Evolutionary conservation across 169 alveolate species (phyloP), one percentile per base, ranked within the genome.

Genomic region (Cryptosporidium baileyi): DNA sequence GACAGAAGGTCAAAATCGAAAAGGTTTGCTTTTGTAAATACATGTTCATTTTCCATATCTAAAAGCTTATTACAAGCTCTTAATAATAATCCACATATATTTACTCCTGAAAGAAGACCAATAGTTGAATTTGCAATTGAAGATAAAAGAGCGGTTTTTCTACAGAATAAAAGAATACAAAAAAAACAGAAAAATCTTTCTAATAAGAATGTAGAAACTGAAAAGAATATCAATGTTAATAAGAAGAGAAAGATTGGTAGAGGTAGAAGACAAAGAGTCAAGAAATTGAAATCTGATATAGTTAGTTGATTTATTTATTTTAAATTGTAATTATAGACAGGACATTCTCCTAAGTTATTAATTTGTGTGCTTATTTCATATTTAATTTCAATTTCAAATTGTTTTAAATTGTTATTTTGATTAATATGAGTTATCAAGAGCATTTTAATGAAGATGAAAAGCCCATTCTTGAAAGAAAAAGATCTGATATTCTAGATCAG

Each of bases 81-180:
- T 19, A 74, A 74, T 45, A 74, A 74, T 34, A 74, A 74, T 38
- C 85, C 85, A 15, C 9, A 38, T 7, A 34, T 54, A 52, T 74
- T 74, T 28, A 22, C 74, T 8, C 15, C 59, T 8, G 85, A 74
- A 57, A 74, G 43, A 38, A 13, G 85, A n/a, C 85, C 85, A 11
- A 74, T 74, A 36, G 85, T 74, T 15, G 85, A 74, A 43, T 74
- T 74, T 74, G 85, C 85, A 9, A 57, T 74, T 7, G 85, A 74
- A 0, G 85, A 74, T 13, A 51, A 74, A 8, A 74, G 85, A 24
- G 85, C 85, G 3, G 26, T 74, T 9, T 74, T 24, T 24, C 17
- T 74, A 15, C 85, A 74, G 26, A 57, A 3, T 13, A 74, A 34
- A 19, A 74, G 65, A 51, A 52, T 5, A 17, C 30, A 61, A 61